These are phyloP conservation scores for Penstemon eatonii DNA, from an alignment of 257 asterid genomes.

Conservation along the genomic window DNA sequence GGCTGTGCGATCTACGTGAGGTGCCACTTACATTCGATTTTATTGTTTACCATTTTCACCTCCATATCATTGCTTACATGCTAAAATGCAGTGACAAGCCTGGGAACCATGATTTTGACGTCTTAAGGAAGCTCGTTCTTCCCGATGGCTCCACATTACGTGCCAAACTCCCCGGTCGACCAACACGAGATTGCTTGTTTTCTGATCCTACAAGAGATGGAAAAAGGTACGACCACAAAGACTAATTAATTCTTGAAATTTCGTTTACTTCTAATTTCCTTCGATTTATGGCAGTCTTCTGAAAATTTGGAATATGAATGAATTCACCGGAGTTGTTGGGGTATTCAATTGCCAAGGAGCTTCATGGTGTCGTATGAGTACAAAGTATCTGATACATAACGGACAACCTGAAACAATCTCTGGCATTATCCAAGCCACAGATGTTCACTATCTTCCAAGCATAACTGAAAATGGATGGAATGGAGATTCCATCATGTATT, in stretches of 20 bases:
- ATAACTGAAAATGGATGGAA: slow-evolving; percentile 60
- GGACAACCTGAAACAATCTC: slow-evolving; percentile 64
- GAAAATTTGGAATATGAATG: slow-evolving; percentile 83
- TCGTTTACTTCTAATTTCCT: not conserved
- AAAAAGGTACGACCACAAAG: slow-evolving; percentile 40
- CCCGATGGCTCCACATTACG: slow-evolving; percentile 84
- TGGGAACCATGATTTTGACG: slow-evolving; percentile 78
- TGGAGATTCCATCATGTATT: slow-evolving; percentile 60
- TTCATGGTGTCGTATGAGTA: slow-evolving; percentile 69
- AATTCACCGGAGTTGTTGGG: slow-evolving; percentile 71
- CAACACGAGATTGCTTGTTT: slow-evolving; percentile 87
- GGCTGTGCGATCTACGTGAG: slow-evolving; percentile 93
- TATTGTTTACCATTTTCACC: not conserved
- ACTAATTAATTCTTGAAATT: not conserved
- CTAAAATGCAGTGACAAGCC: slow-evolving; percentile 75
- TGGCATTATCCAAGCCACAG: slow-evolving; percentile 63
- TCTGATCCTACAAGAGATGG: slow-evolving; percentile 95
- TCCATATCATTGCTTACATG: slow-evolving; percentile 13
- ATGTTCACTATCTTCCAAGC: slow-evolving; percentile 71
- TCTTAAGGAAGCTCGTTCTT: slow-evolving; percentile 77
- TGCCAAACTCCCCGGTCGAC: slow-evolving; percentile 91
- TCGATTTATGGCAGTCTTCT: slow-evolving; percentile 51
- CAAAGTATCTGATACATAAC: slow-evolving; percentile 78
- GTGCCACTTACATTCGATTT: slow-evolving; percentile 29
- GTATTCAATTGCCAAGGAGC: slow-evolving; percentile 87